phyloP scores from a whole-genome alignment of 225 moss, liverwort and hornwort species.

The Rhytidiadelphus loreus region DNA sequence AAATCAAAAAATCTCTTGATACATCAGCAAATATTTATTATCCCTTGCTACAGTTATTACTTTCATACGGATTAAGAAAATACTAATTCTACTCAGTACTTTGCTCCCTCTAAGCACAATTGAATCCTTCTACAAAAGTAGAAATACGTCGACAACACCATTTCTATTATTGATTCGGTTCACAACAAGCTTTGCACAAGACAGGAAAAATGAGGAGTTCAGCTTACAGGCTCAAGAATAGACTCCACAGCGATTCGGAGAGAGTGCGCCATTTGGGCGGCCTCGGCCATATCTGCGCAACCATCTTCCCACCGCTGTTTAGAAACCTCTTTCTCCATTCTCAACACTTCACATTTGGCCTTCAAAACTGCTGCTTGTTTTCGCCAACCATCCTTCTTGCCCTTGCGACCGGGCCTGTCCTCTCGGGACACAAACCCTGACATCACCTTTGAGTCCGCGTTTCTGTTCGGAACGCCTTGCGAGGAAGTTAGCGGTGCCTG shows the following conservation, averaged over 20 bases:
- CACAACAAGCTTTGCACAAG: not conserved
- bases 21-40: not conserved
- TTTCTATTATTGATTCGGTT: not conserved
- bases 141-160: not conserved
- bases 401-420: slow-evolving; percentile 29
- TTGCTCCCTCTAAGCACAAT: not conserved
- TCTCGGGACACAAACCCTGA: slow-evolving; percentile 34
- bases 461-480: not conserved
- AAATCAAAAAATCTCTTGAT: not conserved
- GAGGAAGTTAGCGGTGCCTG: slow-evolving; percentile 15
- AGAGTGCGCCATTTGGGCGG: slow-evolving; percentile 69
- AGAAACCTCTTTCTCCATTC: slow-evolving; percentile 63
- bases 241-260: slow-evolving; percentile 78
- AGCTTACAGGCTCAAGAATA: slow-evolving; percentile 48
- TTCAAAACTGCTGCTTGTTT: slow-evolving; percentile 58
- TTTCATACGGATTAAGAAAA: no score
- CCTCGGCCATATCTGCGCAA: slow-evolving; percentile 65
- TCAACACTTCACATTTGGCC: slow-evolving; percentile 63
- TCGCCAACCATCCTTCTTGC: slow-evolving; percentile 43
- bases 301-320: slow-evolving; percentile 64
- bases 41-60: not conserved
- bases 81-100: no score
- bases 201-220: not conserved
- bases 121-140: not conserved
- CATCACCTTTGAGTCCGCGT: slow-evolving; percentile 2